Evolutionary conservation across 2,329 filamentous ascomycete genomes (phyloP).

Genomic region (Cercospora berteroae): DNA sequence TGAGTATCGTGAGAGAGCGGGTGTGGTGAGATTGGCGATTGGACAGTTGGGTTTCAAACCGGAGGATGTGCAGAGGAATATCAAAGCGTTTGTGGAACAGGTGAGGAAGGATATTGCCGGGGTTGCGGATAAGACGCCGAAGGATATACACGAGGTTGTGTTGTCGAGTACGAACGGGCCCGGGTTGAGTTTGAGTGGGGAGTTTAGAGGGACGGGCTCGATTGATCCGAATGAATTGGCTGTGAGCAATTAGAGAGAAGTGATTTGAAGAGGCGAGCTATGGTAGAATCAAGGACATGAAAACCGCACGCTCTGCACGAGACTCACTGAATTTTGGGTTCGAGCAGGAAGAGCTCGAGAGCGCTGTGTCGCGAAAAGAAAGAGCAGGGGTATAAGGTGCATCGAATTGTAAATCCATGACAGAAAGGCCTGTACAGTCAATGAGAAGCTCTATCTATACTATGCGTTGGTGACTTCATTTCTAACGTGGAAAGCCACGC

Average conservation of each 20-base stretch:
- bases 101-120: constrained; percentile 73
- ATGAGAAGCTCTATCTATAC: neutral
- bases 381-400: neutral
- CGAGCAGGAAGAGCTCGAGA: neutral
- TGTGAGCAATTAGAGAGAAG: neutral
- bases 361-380: neutral
- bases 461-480: neutral
- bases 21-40: constrained; percentile 83
- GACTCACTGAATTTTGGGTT: neutral
- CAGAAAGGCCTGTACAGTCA: constrained; percentile 1
- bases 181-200: constrained; percentile 81
- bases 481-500: neutral
- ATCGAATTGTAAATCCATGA: neutral
- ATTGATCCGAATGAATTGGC: constrained; percentile 38
- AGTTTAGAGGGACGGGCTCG: constrained; percentile 64
- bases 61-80: constrained; percentile 78
- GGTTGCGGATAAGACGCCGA: constrained; percentile 63
- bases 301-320: neutral
- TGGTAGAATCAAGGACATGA: neutral
- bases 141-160: constrained; percentile 74
- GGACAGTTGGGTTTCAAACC: constrained; percentile 88
- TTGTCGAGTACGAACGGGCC: constrained; percentile 85
- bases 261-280: neutral
- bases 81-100: constrained; percentile 71
- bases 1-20: constrained; percentile 81